Evolutionary conservation across 495 filamentous ascomycete genomes (phyloP), one percentile per base, ranked within the genome.

Genomic region (Aspergillus kassunensis): DNA sequence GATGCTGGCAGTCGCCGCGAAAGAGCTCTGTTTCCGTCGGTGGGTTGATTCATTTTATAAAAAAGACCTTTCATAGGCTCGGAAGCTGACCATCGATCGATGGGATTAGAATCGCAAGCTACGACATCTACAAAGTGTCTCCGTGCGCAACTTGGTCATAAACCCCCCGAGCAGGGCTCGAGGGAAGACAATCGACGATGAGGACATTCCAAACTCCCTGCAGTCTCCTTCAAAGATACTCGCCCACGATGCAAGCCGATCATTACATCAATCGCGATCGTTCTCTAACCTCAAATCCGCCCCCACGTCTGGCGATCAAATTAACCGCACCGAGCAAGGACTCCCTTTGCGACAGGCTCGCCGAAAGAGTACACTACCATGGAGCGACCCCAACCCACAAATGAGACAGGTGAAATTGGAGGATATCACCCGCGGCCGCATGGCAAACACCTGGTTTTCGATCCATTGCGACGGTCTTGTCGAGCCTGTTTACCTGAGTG

Each of bases 381-480:
- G 90, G 75, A 78, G 73, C 34, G 82, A 79, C 53, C 77, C 80
- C n/a, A 84, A 78, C 44, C 86, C 88, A 0, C 74, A 76, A 24
- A 77, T 75, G 15, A 64, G 88, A 55, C 91, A 95, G 75, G 81
- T 85, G 58, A 87, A 81, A 57, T 68, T 96, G 37, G 87, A 93
- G 59, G 81, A 89, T 57, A 79, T 85, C 2, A 81, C 84, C 18
- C 80, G 80, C 25, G 81, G 72, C 55, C 80, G 83, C 46, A 85
- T 95, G 73, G 88, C 84, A n/a, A 88, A 96, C 67, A 81, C 83
- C 9, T 97, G 95, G 79, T 95, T 96, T 65, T 86, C 89, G 0
- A 67, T 98, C 20, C 91, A 96, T 69, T 81, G 80, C 52, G 76
- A 78, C 7, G 78, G 70, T 1, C 65, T 78, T 39, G 67, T 79